Conservation (phyloP, 1,284 basidiomycete genomes). For the Cutaneotrichosporon sp. region DNA sequence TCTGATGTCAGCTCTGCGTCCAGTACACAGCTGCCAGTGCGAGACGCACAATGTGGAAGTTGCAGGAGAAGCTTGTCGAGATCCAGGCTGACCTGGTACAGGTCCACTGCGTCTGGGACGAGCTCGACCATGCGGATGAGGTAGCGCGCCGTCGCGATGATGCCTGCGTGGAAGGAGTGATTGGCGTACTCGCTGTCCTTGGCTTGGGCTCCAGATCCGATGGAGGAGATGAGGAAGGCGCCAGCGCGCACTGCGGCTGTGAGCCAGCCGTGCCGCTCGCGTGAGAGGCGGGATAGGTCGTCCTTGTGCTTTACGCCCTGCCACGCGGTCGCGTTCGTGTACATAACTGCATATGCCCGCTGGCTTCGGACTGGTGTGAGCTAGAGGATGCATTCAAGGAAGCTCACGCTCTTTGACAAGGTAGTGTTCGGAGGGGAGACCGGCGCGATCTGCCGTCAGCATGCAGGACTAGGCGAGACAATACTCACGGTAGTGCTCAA, state of each 20-base stretch:
- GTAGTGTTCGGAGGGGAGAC: constrained; percentile 11
- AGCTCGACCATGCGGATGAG: constrained; percentile 19
- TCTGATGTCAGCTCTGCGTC: not conserved
- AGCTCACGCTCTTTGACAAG: constrained; percentile 14
- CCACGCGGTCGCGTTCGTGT: constrained; percentile 4
- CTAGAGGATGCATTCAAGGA: not conserved
- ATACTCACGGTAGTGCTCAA: constrained; percentile 8
- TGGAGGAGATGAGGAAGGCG: constrained; percentile 7
- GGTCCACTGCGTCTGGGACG: constrained; percentile 13
- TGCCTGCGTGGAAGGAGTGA: constrained; percentile 14
- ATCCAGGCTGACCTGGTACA: constrained; percentile 14
- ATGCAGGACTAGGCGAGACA: too few species aligned
- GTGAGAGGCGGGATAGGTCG: constrained; percentile 3
- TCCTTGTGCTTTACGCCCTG: constrained; percentile 1
- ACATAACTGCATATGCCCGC: constrained; percentile 8
- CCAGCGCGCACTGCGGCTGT: constrained; percentile 6
- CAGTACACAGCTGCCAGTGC: not conserved
- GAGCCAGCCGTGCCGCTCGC: constrained; percentile 11
- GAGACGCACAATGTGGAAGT: constrained; percentile 7
- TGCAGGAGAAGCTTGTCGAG: constrained; percentile 13
- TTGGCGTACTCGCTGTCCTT: constrained; percentile 11
- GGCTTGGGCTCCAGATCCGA: constrained; percentile 4
- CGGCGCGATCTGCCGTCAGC: not conserved
- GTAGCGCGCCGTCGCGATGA: constrained; percentile 16
- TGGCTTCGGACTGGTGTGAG: constrained; percentile 4